These are phyloP conservation scores for Cyclotella choctawhatcheeana DNA, from an alignment of 108 stramenopile species.

Conservation along the genomic window DNA sequence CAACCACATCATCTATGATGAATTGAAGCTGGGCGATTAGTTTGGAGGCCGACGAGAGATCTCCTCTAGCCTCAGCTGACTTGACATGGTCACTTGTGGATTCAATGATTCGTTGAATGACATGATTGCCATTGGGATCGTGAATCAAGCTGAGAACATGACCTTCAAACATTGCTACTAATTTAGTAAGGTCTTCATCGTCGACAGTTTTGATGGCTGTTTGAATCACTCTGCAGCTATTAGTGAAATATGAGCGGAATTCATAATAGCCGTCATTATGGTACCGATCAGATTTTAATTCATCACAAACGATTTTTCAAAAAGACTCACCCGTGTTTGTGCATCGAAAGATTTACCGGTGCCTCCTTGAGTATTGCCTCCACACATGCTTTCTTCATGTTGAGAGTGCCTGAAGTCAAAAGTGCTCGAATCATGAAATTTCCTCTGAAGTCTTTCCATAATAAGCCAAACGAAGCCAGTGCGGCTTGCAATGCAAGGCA, in stretches of 20 bases:
- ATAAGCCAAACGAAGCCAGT: constrained; percentile 55
- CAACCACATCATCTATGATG: constrained; percentile 88
- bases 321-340: constrained; percentile 83
- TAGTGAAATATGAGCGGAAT: too few species aligned
- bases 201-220: constrained; percentile 82
- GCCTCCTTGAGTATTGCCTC: constrained; percentile 61
- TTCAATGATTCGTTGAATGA: constrained; percentile 95
- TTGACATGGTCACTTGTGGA: constrained; percentile 66
- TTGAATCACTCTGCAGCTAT: constrained; percentile 94
- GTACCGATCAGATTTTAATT: too few species aligned
- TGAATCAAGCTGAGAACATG: constrained; percentile 88
- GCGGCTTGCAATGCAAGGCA: constrained; percentile 79
- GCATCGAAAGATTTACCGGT: constrained; percentile 72
- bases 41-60: constrained; percentile 28
- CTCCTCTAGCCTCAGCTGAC: constrained; percentile 7
- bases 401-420: constrained; percentile 80
- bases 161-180: constrained; percentile 82
- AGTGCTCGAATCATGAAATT: constrained; percentile 96
- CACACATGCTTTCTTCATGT: constrained; percentile 67
- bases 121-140: constrained; percentile 97
- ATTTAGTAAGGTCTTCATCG: constrained; percentile 62
- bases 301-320: too few species aligned
- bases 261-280: too few species aligned
- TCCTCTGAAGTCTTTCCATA: constrained; percentile 87
- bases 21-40: constrained; percentile 87